A percentile compares a stretch with the other conserved stretches of the same genome.
Conservation (phyloP, 768 basidiomycete genomes). For the Rhodotorula paludigena region DNA sequence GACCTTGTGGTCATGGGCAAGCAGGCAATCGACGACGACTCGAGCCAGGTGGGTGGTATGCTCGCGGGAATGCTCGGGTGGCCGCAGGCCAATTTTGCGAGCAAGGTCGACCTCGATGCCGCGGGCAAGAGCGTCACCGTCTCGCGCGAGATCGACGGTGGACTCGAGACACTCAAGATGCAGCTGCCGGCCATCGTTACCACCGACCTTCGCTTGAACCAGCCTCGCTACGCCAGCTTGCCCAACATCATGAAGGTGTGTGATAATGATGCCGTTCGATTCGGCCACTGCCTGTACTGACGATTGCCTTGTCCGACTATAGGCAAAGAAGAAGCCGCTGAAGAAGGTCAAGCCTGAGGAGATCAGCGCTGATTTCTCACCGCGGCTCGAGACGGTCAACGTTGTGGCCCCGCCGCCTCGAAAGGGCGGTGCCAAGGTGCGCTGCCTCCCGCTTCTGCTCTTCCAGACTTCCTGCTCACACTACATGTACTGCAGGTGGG, state of each 20-base stretch:
- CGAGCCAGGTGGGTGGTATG: slow-evolving; percentile 95
- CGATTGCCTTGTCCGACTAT: slow-evolving; percentile 32
- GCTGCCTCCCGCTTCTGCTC: slow-evolving; percentile 22
- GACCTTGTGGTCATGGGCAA: slow-evolving; percentile 95
- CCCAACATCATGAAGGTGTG: slow-evolving; percentile 84
- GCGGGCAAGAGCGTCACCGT: slow-evolving; percentile 62
- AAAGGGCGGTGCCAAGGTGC: slow-evolving; percentile 81
- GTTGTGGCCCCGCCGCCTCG: slow-evolving; percentile 85
- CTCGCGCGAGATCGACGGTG: slow-evolving; percentile 89
- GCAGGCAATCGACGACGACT: slow-evolving; percentile 96
- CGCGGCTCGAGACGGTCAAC: slow-evolving; percentile 76
- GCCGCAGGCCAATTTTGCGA: slow-evolving; percentile 93
- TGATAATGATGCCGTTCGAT: neutral
- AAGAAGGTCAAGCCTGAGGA: slow-evolving; percentile 74
- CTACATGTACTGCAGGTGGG: slow-evolving; percentile 55
- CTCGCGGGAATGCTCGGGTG: slow-evolving; percentile 85
- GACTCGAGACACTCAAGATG: slow-evolving; percentile 73
- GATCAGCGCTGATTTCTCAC: slow-evolving; percentile 75
- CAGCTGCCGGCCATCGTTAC: slow-evolving; percentile 79
- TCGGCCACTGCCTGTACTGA: neutral
- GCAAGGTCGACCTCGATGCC: slow-evolving; percentile 65
- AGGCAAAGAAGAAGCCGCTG: slow-evolving; percentile 95
- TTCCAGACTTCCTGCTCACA: neutral
- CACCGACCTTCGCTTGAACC: slow-evolving; percentile 77
- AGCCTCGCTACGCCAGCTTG: slow-evolving; percentile 94